phyloP scores from a whole-genome alignment of 2,329 filamentous ascomycete species.

The Diaporthe destruens region DNA sequence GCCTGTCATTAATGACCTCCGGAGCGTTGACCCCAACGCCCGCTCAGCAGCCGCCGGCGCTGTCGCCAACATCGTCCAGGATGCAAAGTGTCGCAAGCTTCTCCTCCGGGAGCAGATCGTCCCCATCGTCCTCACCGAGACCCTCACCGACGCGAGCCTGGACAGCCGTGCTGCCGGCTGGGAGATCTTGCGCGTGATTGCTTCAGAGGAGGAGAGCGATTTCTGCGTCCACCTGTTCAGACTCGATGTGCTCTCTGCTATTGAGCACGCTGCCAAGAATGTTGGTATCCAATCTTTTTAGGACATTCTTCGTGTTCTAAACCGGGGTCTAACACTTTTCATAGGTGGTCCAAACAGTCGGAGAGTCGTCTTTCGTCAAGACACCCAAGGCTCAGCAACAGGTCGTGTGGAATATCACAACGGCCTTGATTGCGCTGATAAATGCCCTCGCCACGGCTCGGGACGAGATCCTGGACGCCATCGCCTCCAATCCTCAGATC shows the following conservation, averaged over 20 bases:
- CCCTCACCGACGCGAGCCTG: conserved; percentile 71
- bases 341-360: conserved; percentile 44
- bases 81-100: conserved; percentile 72
- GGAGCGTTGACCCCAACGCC: conserved; percentile 70
- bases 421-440: conserved; percentile 66
- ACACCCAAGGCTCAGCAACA: conserved; percentile 65
- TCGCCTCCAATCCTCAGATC: conserved; percentile 63
- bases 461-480: conserved; percentile 69
- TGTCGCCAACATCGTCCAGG: conserved; percentile 72
- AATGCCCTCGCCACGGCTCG: conserved; percentile 68
- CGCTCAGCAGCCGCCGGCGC: conserved; percentile 70
- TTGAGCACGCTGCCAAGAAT: conserved; percentile 49
- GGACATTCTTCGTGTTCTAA: conserved; percentile 28
- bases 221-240: conserved; percentile 76
- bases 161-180: conserved; percentile 76
- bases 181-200: conserved; percentile 73
- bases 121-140: conserved; percentile 72
- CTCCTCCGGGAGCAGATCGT: conserved; percentile 76
- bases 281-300: conserved; percentile 23
- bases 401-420: conserved; percentile 66
- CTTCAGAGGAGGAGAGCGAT: conserved; percentile 73
- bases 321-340: conserved; percentile 21
- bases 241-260: conserved; percentile 70
- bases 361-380: conserved; percentile 59
- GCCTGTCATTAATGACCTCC: conserved; percentile 71